A percentile compares a stretch with the other conserved stretches of the same genome.
Evolutionary conservation across 371 early-diverging fungal species (phyloP).

Genomic region (Funneliformis caledonium): DNA sequence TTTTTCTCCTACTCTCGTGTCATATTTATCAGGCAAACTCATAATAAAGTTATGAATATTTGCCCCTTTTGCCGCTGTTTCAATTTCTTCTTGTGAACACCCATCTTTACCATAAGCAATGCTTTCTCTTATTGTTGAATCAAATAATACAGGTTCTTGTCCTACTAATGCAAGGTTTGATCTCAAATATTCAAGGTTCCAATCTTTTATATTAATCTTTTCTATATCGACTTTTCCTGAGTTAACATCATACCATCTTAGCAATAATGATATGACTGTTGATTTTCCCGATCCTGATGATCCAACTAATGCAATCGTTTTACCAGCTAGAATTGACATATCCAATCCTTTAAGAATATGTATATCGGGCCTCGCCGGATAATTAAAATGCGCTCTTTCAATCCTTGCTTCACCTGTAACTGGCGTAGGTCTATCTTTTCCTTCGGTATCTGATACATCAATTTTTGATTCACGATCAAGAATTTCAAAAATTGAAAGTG

Average conservation of each 20-base stretch:
- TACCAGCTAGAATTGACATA: constrained; percentile 64
- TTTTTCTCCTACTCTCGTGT: constrained; percentile 81
- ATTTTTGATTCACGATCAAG: constrained; percentile 64
- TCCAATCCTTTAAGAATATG: constrained; percentile 75
- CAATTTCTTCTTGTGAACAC: constrained; percentile 62
- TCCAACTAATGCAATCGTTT: constrained; percentile 83
- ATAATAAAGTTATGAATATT: constrained; percentile 82
- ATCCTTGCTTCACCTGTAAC: constrained; percentile 62
- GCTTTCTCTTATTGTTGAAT: constrained; percentile 84
- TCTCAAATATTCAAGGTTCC: constrained; percentile 67
- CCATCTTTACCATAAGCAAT: constrained; percentile 71
- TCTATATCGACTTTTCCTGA: constrained; percentile 56
- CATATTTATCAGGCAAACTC: constrained; percentile 72
- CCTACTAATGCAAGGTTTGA: constrained; percentile 80
- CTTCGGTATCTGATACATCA: constrained; percentile 53
- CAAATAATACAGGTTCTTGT: constrained; percentile 90
- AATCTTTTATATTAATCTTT: constrained; percentile 63
- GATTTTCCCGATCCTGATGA: constrained; percentile 74
- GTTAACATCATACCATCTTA: constrained; percentile 79
- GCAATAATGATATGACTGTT: constrained; percentile 68
- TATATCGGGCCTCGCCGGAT: constrained; percentile 84
- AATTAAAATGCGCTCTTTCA: constrained; percentile 72
- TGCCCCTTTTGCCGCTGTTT: constrained; percentile 64
- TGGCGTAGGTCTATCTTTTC: constrained; percentile 54
- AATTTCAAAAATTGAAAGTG: constrained; percentile 66